Base-by-base conservation (phyloP, 225 moss, liverwort and hornwort genomes). In the Asterella californica region DNA sequence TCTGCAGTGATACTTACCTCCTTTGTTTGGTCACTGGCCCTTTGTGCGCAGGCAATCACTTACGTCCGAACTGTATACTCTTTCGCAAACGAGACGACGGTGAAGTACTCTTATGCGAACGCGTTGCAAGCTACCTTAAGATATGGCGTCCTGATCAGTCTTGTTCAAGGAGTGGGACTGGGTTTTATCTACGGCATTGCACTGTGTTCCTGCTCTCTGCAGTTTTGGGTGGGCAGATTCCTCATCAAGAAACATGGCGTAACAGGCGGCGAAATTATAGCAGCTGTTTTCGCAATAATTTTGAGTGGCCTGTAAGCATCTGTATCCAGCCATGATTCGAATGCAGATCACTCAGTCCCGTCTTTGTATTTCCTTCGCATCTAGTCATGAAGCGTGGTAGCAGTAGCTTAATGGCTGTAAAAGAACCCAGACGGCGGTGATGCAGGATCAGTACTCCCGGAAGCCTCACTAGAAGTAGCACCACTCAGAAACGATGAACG, bases 161-260 rank as follows among this genome's bases (percentile, higher is more conserved):
- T 94, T 15, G 94, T 94, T 57, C 94, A 94, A 78, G 94, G 94
- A 33, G 88, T 94, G 59, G 94, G 94, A 73, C 86, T 94, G 0
- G 94, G 94, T 48, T 92, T 90, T 67, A 94, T 94, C 36, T 94
- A 94, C 76, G 94, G 94, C 68, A 94, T 94, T 76, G 89, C 90
- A 21, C 88, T 94, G 45, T 94, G 94, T 82, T 91, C 94, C 57
- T 94, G 94, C 78, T 83, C 94, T 46, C 83, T 94, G 34, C 91
- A 94, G 80, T 84, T 94, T 79, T 94, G 91, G 91, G 88, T 94
- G 71, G 94, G 94, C 36, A 87, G 89, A 68, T 84, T 83, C 62
- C 87, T 94, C n/a, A 82, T 92, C 57, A 83, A 74, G 61, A 80
- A 86, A 48, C 66, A 86, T 72, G 81, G 87, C 53, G 90, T 89